Base-by-base conservation (phyloP, 306 rosid genomes). In the Geum urbanum region DNA sequence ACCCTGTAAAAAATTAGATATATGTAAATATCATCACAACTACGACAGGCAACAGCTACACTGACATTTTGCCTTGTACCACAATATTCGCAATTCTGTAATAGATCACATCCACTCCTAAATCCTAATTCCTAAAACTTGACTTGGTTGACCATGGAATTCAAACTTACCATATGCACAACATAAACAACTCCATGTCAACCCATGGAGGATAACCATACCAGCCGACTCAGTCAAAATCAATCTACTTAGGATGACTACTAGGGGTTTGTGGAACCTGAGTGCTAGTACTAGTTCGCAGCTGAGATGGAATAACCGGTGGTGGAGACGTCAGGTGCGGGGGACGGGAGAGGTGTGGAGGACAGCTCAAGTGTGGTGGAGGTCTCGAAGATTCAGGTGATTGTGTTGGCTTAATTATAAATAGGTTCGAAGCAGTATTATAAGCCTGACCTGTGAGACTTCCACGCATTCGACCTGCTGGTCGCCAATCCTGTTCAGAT, bases 391-490 rank as follows among this genome's bases (percentile, higher is more conserved):
- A 49, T 37, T 75, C 77, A 9, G 64, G 60, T 40, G 68, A n/a
- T 54, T 76, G 92, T 48, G 92, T 85, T 70, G 96, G 98, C 70
- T 52, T 75, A 67, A 83, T 89, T 41, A 86, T 79, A 32, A 77
- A 81, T 74, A 84, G 80, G 35, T 70, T 71, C 66, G 80, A 61
- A 45, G 77, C 84, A 18, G 79, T 88, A 57, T 80, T 46, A 49
- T 45, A 78, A n/a, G 50, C 80, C 74, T 50, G 85, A 63, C 89
- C 88, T 4, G 83, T 8, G 11, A 95, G 85, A 78, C 96, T 89
- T 63, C 99, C 97, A 20, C 97, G 96, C 99, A 95, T 91, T 76
- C 91, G 82, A 24, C 83, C 79, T 5, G 83, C 16, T 43, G 97
- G 92, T 54, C 67, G 85, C 92, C 92, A 83, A 47, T 80, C 76